Conservation (phyloP, 129 eudicot species). For the Smallanthus sonchifolius region DNA sequence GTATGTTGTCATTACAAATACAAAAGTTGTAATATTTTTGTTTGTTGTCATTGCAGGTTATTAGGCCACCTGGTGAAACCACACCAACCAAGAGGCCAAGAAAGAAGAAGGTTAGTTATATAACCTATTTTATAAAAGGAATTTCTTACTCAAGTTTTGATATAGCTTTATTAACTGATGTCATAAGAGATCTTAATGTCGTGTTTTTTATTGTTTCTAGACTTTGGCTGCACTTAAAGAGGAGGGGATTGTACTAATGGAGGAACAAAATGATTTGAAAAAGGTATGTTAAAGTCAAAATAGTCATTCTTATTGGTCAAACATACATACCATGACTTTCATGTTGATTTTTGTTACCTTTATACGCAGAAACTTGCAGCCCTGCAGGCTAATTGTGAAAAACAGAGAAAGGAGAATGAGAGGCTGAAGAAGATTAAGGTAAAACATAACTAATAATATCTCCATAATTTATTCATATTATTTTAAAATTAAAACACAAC, state of each 20-base stretch:
- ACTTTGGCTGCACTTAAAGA: conserved; percentile 40
- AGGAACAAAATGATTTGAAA: conserved; percentile 33
- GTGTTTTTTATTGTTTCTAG: conserved; percentile 12
- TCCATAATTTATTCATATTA: background rate
- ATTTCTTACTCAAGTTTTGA: background rate
- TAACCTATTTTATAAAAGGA: background rate
- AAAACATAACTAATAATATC: background rate
- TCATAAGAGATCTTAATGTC: background rate
- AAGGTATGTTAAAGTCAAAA: conserved; percentile 20
- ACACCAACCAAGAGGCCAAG: conserved; percentile 48
- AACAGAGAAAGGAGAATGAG: conserved; percentile 31
- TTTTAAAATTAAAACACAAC: background rate
- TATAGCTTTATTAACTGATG: background rate
- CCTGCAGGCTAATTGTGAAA: conserved; percentile 24
- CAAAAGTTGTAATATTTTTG: background rate
- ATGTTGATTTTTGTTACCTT: conserved; percentile 11
- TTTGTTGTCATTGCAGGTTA: conserved; percentile 33
- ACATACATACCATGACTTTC: conserved; percentile 1
- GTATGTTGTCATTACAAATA: background rate
- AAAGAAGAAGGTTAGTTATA: conserved; percentile 45
- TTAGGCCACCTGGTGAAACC: conserved; percentile 22
- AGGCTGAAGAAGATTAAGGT: conserved; percentile 37
- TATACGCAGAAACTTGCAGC: conserved; percentile 30
- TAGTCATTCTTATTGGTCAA: background rate
- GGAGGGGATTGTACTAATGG: conserved; percentile 28